These are phyloP conservation scores for Saccharata proteae DNA, from an alignment of 2,329 filamentous ascomycete species.

Conservation along the genomic window DNA sequence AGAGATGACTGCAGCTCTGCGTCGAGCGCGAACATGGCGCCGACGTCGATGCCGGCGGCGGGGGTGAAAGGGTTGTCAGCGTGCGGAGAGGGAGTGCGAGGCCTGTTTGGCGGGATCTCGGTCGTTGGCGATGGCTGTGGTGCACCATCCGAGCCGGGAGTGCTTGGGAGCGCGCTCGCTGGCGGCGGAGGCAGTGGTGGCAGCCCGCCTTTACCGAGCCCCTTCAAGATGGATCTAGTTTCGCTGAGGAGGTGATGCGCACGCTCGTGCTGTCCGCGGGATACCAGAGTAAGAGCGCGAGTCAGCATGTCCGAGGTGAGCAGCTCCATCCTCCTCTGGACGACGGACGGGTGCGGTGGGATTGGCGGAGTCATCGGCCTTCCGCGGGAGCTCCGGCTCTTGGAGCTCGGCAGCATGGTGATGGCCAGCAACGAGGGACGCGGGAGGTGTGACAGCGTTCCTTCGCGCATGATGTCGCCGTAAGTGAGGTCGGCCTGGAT, in stretches of 20 bases:
- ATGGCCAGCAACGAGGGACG: slow-evolving; percentile 87
- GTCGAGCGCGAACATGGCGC: slow-evolving; percentile 76
- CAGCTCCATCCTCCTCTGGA: slow-evolving; percentile 94
- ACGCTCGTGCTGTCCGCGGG: slow-evolving; percentile 82
- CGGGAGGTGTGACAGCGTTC: slow-evolving; percentile 71
- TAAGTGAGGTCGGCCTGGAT: slow-evolving; percentile 91
- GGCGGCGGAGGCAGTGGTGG: slow-evolving; percentile 68
- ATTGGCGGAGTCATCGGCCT: slow-evolving; percentile 59
- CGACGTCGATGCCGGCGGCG: slow-evolving; percentile 66
- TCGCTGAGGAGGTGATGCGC: slow-evolving; percentile 86
- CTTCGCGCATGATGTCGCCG: slow-evolving; percentile 85
- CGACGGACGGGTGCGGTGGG: slow-evolving; percentile 85
- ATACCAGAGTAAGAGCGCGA: slow-evolving; percentile 78
- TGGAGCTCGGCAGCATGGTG: slow-evolving; percentile 66
- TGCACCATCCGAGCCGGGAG: slow-evolving; percentile 15
- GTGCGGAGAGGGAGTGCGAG: slow-evolving; percentile 23
- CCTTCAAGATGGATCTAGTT: slow-evolving; percentile 89
- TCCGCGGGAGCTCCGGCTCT: slow-evolving; percentile 38
- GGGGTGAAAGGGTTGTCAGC: slow-evolving; percentile 40
- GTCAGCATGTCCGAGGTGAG: slow-evolving; percentile 97
- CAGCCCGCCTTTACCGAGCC: slow-evolving; percentile 85
- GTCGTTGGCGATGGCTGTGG: slow-evolving; percentile 23
- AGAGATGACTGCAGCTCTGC: slow-evolving; percentile 79
- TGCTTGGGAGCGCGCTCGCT: slow-evolving; percentile 20
- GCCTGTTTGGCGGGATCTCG: slow-evolving; percentile 19